Percentiles rank a stretch among this genome's conserved stretches.
These are phyloP conservation scores for Marasmius fiardii DNA, from an alignment of 1,284 basidiomycete species.

Conservation along the genomic window DNA sequence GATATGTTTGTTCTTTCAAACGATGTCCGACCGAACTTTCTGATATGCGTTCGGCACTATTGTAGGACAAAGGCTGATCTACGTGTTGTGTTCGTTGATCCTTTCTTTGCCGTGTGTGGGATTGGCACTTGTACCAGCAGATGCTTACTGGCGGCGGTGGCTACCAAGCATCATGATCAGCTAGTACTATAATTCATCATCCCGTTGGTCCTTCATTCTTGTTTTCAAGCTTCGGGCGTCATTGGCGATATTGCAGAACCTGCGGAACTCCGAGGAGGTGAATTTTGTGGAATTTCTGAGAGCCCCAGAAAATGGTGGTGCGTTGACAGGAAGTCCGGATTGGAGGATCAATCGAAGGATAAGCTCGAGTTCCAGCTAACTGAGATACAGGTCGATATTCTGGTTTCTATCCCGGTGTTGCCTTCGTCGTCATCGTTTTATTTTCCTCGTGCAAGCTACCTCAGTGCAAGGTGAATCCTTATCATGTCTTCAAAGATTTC, in stretches of 20 bases:
- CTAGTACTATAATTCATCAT: slow-evolving; percentile 53
- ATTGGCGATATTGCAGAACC: slow-evolving; percentile 53
- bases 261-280: slow-evolving; percentile 51
- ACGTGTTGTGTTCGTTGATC: slow-evolving; percentile 49
- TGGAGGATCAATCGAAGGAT: slow-evolving; percentile 48
- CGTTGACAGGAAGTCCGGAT: slow-evolving; percentile 51
- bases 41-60: slow-evolving; percentile 46
- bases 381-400: slow-evolving; percentile 58
- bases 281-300: slow-evolving; percentile 46
- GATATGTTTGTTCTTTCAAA: slow-evolving; percentile 43
- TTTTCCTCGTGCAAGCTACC: neutral
- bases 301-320: slow-evolving; percentile 58
- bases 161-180: slow-evolving; percentile 58
- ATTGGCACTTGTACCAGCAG: slow-evolving; percentile 56
- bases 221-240: slow-evolving; percentile 47
- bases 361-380: neutral
- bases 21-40: slow-evolving; percentile 4
- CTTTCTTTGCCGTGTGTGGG: slow-evolving; percentile 54
- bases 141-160: slow-evolving; percentile 58
- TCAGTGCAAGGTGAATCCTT: neutral
- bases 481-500: slow-evolving; percentile 31
- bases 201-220: neutral
- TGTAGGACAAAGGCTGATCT: slow-evolving; percentile 53
- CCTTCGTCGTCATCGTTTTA: slow-evolving; percentile 47
- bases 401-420: slow-evolving; percentile 69